Percentiles rank a stretch among this genome's conserved stretches.
Evolutionary conservation across 202 grass and related monocot genomes (phyloP).

Genomic region (Cymbopogon flexuosus): DNA sequence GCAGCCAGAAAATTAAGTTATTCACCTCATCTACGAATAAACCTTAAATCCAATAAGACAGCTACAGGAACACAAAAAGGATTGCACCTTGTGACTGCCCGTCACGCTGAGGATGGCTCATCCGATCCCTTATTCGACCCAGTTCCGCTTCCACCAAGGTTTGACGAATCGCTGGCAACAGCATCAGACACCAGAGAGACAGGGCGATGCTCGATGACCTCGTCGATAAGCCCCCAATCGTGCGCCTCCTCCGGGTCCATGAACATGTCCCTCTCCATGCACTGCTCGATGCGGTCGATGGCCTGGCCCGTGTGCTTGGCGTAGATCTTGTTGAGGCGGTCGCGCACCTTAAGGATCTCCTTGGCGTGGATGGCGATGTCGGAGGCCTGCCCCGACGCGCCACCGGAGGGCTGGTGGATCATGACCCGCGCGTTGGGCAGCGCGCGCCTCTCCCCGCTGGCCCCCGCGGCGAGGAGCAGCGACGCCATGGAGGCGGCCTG

Average conservation of each 20-base stretch:
- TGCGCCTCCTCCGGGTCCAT: conserved; percentile 85
- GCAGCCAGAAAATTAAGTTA: conserved; percentile 34
- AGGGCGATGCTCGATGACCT: conserved; percentile 77
- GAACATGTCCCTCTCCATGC: conserved; percentile 80
- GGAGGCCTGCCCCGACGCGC: conserved; percentile 64
- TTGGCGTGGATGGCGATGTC: conserved; percentile 89
- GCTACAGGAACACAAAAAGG: conserved; percentile 18
- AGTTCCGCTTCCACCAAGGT: conserved; percentile 5
- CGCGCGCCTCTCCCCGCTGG: conserved; percentile 64
- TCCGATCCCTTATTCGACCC: conserved; percentile 37
- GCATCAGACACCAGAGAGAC: conserved; percentile 62
- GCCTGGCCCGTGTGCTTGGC: conserved; percentile 59
- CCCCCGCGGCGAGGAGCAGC: conserved; percentile 70
- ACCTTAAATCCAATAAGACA: conserved; percentile 32
- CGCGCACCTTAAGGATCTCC: conserved; percentile 80
- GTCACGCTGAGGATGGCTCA: conserved; percentile 52
- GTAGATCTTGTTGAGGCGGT: conserved; percentile 73
- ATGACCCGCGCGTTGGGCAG: conserved; percentile 85
- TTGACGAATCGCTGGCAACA: conserved; percentile 23
- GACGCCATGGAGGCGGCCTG: conserved; percentile 94
- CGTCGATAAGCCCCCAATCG: conserved; percentile 77
- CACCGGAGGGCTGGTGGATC: conserved; percentile 95
- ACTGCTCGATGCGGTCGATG: conserved; percentile 60
- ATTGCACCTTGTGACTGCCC: conserved; percentile 40
- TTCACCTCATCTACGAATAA: conserved; percentile 35